Evolutionary conservation across 2,329 filamentous ascomycete genomes (phyloP), one percentile per base, ranked within the genome.

Genomic region (Arachnomyces sp.): DNA sequence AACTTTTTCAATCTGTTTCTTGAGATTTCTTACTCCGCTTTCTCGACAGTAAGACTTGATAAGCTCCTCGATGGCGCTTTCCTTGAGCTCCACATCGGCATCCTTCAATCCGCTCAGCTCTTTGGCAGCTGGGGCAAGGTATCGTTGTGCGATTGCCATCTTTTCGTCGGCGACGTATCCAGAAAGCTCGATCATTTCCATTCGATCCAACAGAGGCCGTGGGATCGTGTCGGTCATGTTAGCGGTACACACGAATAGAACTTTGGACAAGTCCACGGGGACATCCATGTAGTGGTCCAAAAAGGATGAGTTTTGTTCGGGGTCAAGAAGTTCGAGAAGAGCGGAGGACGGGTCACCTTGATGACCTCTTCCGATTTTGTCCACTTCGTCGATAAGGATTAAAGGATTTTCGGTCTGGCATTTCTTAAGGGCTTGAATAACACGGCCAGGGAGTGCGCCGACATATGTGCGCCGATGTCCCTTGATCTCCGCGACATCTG

Each of bases 141-240:
- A 98, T 49, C 80, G 78, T 59, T 98, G 84, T 3, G 92, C 92
- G 55, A 98, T 98, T 3, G 92, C 90, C 80, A 94, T 95, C 75
- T 98, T 98, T 73, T 98, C 92, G 50, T 98, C 90, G 0, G 90
- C 82, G 37, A 98, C 90, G 57, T 98, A 98, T 8, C 92, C 92
- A 28, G 90, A 96, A 2, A 98, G 75, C 47, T 93, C 81, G 51
- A 98, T 98, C 54, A 96, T 80, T 63, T 98, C 92, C 92, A 98
- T 98, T 52, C 92, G 83, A 60, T 98, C 92, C 12, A 96, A 75
- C 0, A 98, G 74, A 3, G 92, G 93, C 31, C 89, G 79, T 12
- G 92, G 92, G 46, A 98, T 98, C 0, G 92, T 98, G 56, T 98
- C 92, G 0, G 89, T 95, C 83, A 96, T 93, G 63, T 98, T 98